Conservation (phyloP, 2,329 filamentous ascomycete species). For the Microthyrium microscopicum region DNA sequence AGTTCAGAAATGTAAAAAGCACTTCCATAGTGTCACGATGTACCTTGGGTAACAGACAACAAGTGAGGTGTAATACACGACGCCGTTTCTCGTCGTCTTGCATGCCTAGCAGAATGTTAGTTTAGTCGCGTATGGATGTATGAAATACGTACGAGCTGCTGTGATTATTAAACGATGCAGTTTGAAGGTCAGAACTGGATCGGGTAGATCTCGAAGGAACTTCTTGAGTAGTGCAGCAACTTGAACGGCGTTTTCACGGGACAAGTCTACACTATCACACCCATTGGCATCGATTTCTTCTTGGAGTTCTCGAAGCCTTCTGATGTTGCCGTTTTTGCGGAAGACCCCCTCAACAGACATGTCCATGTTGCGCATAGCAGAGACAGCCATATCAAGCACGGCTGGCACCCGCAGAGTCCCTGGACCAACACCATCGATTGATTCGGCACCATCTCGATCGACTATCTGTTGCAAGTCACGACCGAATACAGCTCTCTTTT, state of each 20-base stretch:
- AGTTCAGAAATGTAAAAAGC: constrained; percentile 88
- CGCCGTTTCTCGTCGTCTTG: constrained; percentile 64
- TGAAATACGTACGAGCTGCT: constrained; percentile 48
- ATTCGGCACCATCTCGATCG: constrained; percentile 87
- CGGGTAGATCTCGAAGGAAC: constrained; percentile 84
- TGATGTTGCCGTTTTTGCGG: constrained; percentile 97
- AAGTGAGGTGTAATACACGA: constrained; percentile 75
- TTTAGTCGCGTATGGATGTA: constrained; percentile 1
- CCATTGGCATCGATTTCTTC: constrained; percentile 76
- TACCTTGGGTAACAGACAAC: constrained; percentile 80
- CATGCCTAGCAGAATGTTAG: constrained; percentile 40
- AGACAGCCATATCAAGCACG: constrained; percentile 87
- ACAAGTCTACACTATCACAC: constrained; percentile 70
- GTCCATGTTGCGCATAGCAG: constrained; percentile 96
- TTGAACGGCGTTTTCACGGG: constrained; percentile 80
- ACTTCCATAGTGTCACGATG: constrained; percentile 93
- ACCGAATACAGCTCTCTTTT: constrained; percentile 90
- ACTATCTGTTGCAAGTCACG: constrained; percentile 77
- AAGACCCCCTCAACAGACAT: constrained; percentile 98
- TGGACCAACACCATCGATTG: constrained; percentile 90
- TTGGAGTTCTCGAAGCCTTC: constrained; percentile 71
- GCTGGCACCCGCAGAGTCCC: constrained; percentile 79
- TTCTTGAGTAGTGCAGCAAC: constrained; percentile 88
- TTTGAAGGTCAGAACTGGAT: constrained; percentile 89
- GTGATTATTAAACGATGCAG: constrained; percentile 81